Conservation (phyloP, 2,329 filamentous ascomycete genomes). For the Cladorrhinum sp. region DNA sequence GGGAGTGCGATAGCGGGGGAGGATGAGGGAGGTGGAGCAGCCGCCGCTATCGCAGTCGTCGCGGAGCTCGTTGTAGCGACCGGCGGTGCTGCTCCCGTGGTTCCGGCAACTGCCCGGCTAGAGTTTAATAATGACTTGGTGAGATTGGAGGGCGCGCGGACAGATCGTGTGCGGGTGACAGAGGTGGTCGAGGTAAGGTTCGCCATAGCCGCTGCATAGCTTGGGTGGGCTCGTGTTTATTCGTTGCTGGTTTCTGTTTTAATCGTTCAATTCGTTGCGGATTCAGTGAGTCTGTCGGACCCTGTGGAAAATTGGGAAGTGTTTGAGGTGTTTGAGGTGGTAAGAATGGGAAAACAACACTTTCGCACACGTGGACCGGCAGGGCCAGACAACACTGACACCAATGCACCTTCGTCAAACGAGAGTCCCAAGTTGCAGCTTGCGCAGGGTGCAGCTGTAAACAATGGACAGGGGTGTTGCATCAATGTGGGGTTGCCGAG, state of each 20-base stretch:
- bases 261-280: background rate
- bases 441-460: background rate
- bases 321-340: background rate
- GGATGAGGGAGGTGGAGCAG: slow-evolving; percentile 2
- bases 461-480: background rate
- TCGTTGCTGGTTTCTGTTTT: background rate
- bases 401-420: slow-evolving; percentile 1
- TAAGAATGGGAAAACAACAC: background rate
- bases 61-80: background rate
- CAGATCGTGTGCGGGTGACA: slow-evolving; percentile 28
- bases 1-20: slow-evolving; percentile 12
- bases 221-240: background rate
- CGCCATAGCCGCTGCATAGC: slow-evolving; percentile 27
- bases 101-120: slow-evolving; percentile 5
- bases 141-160: slow-evolving; percentile 23
- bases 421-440: background rate
- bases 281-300: no score
- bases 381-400: background rate
- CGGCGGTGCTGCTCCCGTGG: background rate
- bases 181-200: slow-evolving; percentile 22
- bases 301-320: background rate
- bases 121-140: slow-evolving; percentile 16
- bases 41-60: background rate
- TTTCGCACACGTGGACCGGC: slow-evolving; percentile 8
- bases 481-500: slow-evolving; percentile 3